These are phyloP conservation scores for Torulaspora gathmanii DNA, from an alignment of 805 yeast genomes.

Conservation along the genomic window DNA sequence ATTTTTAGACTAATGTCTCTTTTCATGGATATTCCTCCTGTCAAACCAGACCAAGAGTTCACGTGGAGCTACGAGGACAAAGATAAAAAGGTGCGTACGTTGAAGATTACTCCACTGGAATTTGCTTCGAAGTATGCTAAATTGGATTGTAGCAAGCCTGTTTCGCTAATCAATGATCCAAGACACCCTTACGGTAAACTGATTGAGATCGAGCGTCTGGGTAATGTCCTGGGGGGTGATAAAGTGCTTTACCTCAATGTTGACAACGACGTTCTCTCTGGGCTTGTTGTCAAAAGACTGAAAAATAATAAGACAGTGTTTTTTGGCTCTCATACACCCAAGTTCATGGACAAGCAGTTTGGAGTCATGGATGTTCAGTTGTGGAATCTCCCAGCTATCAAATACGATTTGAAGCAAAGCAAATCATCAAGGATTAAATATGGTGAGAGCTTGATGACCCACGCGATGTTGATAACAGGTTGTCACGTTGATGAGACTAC, in stretches of 20 bases:
- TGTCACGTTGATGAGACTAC: conserved; percentile 60
- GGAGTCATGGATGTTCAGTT: conserved; percentile 72
- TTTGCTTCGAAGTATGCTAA: conserved; percentile 55
- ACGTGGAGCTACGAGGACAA: conserved; percentile 74
- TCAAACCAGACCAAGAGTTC: conserved; percentile 58
- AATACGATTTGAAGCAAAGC: conserved; percentile 46
- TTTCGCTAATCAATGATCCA: conserved; percentile 78
- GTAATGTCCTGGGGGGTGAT: conserved; percentile 67
- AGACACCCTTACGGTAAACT: conserved; percentile 62
- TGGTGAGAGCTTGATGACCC: conserved; percentile 77
- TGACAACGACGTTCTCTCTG: conserved; percentile 53
- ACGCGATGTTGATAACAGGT: conserved; percentile 82
- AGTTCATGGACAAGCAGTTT: conserved; percentile 54
- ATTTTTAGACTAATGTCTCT: conserved; percentile 62
- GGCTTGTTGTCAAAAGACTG: conserved; percentile 61
- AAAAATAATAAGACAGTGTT: conserved; percentile 74
- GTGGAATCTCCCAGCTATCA: conserved; percentile 60
- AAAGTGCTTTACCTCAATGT: conserved; percentile 68
- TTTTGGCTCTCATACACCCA: conserved; percentile 88
- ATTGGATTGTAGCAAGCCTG: conserved; percentile 47
- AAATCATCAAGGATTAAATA: conserved; percentile 69
- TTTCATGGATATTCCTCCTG: conserved; percentile 74
- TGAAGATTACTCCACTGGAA: conserved; percentile 58
- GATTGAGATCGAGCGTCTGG: conserved; percentile 67
- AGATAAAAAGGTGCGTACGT: conserved; percentile 48